Base-by-base conservation (phyloP, 2,329 filamentous ascomycete species). In the Clonostachys solani region DNA sequence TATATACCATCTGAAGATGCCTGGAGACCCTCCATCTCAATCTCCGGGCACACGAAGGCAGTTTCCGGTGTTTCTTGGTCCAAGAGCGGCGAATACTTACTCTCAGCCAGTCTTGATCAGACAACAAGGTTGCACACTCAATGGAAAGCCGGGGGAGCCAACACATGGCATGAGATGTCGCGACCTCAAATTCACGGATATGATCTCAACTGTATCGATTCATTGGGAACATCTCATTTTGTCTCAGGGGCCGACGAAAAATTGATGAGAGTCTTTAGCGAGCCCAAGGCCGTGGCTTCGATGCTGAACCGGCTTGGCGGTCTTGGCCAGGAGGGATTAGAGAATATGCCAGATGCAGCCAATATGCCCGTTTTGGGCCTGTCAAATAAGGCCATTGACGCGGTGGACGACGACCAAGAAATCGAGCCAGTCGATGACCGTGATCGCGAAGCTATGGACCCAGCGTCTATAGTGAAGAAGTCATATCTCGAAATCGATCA, bases 101-200 rank as follows among this genome's bases (percentile, higher is more conserved):
- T 99, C 13, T 95, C 92, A 1, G 96, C 92, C 3, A 86, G 90
- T 61, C 81, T 84, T 8, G 94, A 99, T 67, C 94, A 99, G 68
- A 99, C 94, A 0, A 96, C 92, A 4, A 80, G 94, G 43, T 75
- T 97, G 17, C 89, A 92, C 63, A 86, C 89, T 2, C 73, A 84
- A 58, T 97, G 92, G 94, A 78, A 77, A 50, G 72, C 74, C 16
- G 49, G 57, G 6, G 54, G 52, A 7, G 47, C 47, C 5, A 52
- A 57, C 29, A 90, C 89, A 12, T 99, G 94, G 94, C 92, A 97
- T 66, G 94, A 99, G 65, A 91, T 97, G 73, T 87, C 92, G 1
- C 78, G 94, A 44, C 94, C 94, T 5, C 94, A 99, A 64, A 99
- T 99, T 54, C 94, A 99, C 63, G 94, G 94, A 36, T 99, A 99